Conservation (phyloP, 2,329 filamentous ascomycete genomes). For the Aspergillus vadensis region DNA sequence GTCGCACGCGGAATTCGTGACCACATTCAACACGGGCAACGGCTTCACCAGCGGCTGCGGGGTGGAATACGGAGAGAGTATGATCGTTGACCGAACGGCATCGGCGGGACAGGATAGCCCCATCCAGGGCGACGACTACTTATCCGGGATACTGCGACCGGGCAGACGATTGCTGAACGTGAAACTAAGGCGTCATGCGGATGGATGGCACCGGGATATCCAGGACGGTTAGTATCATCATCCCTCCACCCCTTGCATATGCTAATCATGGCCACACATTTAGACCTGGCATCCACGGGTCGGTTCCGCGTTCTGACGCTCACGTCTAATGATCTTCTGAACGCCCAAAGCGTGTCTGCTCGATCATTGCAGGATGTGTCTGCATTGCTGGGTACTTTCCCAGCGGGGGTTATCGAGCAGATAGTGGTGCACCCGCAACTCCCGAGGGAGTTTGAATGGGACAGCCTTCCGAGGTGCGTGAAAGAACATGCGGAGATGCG, state of each 20-base stretch:
- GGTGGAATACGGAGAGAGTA: constrained; percentile 36
- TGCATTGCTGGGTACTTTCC: constrained; percentile 24
- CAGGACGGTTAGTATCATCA: constrained; percentile 33
- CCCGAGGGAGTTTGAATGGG: constrained; percentile 30
- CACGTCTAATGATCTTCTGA: constrained; percentile 34
- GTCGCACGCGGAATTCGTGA: constrained; percentile 34
- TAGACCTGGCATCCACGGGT: constrained; percentile 37
- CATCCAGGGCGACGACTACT: constrained; percentile 30
- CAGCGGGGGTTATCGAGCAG: constrained; percentile 30
- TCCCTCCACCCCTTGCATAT: background rate
- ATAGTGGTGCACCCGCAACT: constrained; percentile 33
- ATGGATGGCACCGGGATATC: constrained; percentile 35
- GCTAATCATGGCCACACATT: background rate
- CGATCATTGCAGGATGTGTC: constrained; percentile 21
- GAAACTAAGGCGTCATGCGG: constrained; percentile 34
- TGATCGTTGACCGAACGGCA: constrained; percentile 23
- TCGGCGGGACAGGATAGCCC: constrained; percentile 8
- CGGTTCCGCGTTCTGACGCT: constrained; percentile 37
- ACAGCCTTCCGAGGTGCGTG: constrained; percentile 28
- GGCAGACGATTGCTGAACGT: constrained; percentile 38
- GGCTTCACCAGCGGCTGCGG: constrained; percentile 41
- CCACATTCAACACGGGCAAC: constrained; percentile 36
- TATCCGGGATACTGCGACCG: constrained; percentile 34
- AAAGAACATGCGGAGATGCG: constrained; percentile 36
- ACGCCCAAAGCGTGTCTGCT: constrained; percentile 26